Evolutionary conservation across 768 basidiomycete genomes (phyloP).

Genomic region (Dioszegia aurantiaca): DNA sequence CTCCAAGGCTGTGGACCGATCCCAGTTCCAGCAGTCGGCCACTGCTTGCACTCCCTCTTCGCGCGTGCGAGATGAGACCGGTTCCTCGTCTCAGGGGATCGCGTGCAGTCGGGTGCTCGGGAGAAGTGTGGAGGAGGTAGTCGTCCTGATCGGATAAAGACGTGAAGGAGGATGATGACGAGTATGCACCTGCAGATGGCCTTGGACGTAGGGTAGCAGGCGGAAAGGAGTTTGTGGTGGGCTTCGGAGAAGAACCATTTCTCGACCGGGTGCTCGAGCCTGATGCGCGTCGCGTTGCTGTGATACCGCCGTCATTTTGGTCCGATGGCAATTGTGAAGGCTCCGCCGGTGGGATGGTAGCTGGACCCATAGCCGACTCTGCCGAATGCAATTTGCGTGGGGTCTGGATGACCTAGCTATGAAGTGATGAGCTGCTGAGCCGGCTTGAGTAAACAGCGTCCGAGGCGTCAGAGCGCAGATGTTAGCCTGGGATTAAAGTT

Average conservation of each 20-base stretch:
- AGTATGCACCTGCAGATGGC: background rate
- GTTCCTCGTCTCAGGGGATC: background rate
- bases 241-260: too few relatives aligned
- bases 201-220: background rate
- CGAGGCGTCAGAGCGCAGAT: too few relatives aligned
- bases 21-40: background rate
- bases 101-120: background rate
- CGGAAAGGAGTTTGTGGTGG: background rate
- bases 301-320: too few relatives aligned
- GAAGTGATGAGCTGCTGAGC: too few relatives aligned
- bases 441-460: too few relatives aligned
- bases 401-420: too few relatives aligned
- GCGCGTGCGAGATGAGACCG: background rate
- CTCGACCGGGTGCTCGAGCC: too few relatives aligned
- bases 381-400: too few relatives aligned
- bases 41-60: slow-evolving; percentile 6
- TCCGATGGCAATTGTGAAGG: too few relatives aligned
- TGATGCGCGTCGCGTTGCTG: too few relatives aligned
- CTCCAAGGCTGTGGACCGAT: background rate
- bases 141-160: background rate
- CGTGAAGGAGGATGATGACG: background rate
- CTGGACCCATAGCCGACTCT: too few relatives aligned
- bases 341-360: background rate
- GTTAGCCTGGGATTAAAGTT: too few relatives aligned
- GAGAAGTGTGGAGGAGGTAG: background rate